Percentiles rank a stretch among this genome's conserved stretches.
Conservation (phyloP, 495 filamentous ascomycete species). For the Aspergillus carlsbadensis region DNA sequence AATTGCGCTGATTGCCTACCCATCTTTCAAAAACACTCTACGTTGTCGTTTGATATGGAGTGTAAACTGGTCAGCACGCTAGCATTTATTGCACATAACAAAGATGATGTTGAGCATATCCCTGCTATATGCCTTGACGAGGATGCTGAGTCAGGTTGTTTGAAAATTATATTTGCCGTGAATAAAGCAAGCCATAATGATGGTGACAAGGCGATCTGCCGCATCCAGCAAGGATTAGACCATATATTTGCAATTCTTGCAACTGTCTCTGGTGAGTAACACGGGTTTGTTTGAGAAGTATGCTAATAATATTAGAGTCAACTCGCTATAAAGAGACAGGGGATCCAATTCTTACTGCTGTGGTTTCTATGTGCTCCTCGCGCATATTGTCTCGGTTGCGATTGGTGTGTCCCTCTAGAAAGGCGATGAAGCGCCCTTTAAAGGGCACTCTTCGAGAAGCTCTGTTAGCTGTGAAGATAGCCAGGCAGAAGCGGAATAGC, state of each 20-base stretch:
- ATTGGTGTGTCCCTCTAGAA: background rate
- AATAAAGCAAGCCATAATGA: constrained; percentile 8
- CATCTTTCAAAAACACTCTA: background rate
- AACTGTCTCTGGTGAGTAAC: constrained; percentile 4
- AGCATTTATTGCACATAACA: constrained; percentile 13
- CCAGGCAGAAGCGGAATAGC: background rate
- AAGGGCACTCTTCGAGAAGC: constrained; percentile 11
- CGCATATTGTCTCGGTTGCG: constrained; percentile 15
- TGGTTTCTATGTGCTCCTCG: constrained; percentile 14
- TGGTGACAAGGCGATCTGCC: constrained; percentile 3
- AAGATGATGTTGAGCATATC: constrained; percentile 7
- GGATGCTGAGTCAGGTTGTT: background rate
- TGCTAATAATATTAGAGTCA: constrained; percentile 4
- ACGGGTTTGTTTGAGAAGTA: background rate
- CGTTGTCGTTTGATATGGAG: background rate
- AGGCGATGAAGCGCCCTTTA: constrained; percentile 4
- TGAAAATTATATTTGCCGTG: constrained; percentile 13
- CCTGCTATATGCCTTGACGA: constrained; percentile 15
- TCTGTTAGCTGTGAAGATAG: constrained; percentile 1
- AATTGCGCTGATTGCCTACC: background rate
- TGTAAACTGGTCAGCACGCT: background rate
- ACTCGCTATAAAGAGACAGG: background rate
- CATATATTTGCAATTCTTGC: constrained; percentile 11
- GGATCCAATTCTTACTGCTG: background rate
- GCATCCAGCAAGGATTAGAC: constrained; percentile 8